Base-by-base conservation (phyloP, 2,329 filamentous ascomycete genomes). In the Fusarium camptoceras region DNA sequence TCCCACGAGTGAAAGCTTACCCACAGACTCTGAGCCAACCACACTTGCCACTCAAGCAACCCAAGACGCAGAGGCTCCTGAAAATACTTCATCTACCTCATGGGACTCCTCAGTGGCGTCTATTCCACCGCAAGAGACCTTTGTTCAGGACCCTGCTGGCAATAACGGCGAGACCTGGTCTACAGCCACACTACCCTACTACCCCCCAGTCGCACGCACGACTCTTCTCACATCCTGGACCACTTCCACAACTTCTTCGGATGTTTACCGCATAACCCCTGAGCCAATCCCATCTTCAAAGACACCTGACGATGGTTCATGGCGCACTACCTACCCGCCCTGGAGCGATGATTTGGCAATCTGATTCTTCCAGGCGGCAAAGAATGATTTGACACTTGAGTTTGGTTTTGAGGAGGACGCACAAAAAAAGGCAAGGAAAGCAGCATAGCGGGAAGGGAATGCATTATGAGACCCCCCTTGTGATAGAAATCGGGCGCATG, bases 321-420 rank as follows among this genome's bases (percentile, higher is more conserved):
- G 83, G 84, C 82, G 83, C 60, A 83, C 83, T 6, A 78, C 78
- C 1, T 85, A 84, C 56, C 81, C 82, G 5, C 44, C 81, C 0
- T 83, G 81, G 81, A 85, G 83, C 64, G 78, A 83, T 3, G 51
- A 55, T 30, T 31, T 53, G 8, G 39, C 64, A 25, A 30, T 41
- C 22, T 46, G 47, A 74, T 65, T 58, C 24, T 28, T 27, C 31
- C 34, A n/a, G 14, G 9, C 11, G 37, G 18, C 14, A 18, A n/a
- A 22, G 11, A 41, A 64, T 44, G 20, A 58, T 65, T 60, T 50
- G 61, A 43, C 16, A 24, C 16, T 20, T 28, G 31, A 28, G n/a
- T 51, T 51, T 41, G 18, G 22, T 16, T 47, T n/a, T 15, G 25
- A 20, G 43, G 55, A 44, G 50, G 57, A 22, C 22, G 30, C n/a